phyloP scores from a whole-genome alignment of 768 basidiomycete genomes.

The Boletus subcaerulescens region DNA sequence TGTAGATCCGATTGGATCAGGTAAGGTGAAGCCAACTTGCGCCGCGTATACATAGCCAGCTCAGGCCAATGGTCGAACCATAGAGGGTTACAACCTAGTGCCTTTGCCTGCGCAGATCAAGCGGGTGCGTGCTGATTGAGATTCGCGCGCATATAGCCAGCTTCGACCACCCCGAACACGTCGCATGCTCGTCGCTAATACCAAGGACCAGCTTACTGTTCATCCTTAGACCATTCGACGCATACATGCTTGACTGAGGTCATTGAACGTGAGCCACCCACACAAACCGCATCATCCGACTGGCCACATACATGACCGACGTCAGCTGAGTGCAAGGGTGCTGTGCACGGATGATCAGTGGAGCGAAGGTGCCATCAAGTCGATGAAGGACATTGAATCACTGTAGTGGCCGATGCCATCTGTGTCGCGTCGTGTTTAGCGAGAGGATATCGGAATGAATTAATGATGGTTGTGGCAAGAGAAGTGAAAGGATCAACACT shows the following conservation, averaged over 20 bases:
- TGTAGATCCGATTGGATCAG: too few relatives aligned
- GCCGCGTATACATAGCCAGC: too few relatives aligned
- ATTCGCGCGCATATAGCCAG: slow-evolving; percentile 4
- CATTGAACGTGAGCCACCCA: slow-evolving; percentile 14
- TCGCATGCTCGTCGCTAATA: neutral
- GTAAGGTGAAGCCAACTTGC: too few relatives aligned
- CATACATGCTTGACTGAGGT: neutral
- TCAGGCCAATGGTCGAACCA: too few relatives aligned
- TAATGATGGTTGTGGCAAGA: too few relatives aligned
- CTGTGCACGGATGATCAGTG: slow-evolving; percentile 8
- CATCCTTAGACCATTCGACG: neutral
- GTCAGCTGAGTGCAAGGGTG: slow-evolving; percentile 5
- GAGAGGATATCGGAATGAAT: too few relatives aligned
- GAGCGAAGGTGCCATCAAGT: neutral
- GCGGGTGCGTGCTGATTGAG: too few relatives aligned
- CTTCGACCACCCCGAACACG: neutral
- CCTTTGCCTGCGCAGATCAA: neutral
- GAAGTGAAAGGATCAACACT: too few relatives aligned
- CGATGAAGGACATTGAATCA: neutral
- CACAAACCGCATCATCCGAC: slow-evolving; percentile 5
- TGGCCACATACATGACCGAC: neutral
- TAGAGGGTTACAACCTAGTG: neutral
- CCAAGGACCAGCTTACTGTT: neutral
- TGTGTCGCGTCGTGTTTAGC: neutral
- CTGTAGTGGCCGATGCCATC: neutral